Conservation (phyloP, 2,329 filamentous ascomycete species). For the Pseudogymnoascus sp. region DNA sequence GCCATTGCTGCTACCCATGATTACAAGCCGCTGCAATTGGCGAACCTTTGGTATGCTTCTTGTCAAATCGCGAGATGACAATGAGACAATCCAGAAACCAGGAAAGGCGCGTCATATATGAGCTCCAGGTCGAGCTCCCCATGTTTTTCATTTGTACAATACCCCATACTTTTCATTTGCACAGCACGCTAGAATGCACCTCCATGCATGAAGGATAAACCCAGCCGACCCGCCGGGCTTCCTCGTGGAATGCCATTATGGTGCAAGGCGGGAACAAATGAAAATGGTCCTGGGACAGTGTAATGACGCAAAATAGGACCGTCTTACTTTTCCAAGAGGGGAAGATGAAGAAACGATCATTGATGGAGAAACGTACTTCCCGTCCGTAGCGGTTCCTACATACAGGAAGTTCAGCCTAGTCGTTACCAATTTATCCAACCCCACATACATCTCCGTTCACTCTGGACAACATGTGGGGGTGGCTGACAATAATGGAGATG, state of each 20-base stretch:
- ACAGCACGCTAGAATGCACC: background rate
- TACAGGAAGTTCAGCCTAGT: background rate
- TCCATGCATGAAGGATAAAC: background rate
- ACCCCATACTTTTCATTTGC: background rate
- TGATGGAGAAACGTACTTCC: conserved; percentile 6
- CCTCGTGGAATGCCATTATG: background rate
- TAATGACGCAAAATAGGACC: background rate
- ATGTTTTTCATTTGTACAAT: background rate
- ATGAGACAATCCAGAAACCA: background rate
- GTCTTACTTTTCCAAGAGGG: background rate
- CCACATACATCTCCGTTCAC: background rate
- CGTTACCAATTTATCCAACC: background rate
- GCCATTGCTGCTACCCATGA: background rate
- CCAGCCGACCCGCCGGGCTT: background rate
- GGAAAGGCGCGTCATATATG: background rate
- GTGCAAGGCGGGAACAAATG: background rate
- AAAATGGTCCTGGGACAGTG: background rate
- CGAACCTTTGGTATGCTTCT: background rate
- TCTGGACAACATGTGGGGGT: conserved; percentile 2
- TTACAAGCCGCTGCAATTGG: background rate
- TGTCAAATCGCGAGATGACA: background rate
- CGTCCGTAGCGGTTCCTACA: background rate
- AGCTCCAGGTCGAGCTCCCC: background rate
- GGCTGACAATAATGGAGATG: background rate
- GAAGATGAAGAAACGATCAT: background rate